Conservation (phyloP, 2,329 filamentous ascomycete species). For the Aspergillus fumigatiaffinis region DNA sequence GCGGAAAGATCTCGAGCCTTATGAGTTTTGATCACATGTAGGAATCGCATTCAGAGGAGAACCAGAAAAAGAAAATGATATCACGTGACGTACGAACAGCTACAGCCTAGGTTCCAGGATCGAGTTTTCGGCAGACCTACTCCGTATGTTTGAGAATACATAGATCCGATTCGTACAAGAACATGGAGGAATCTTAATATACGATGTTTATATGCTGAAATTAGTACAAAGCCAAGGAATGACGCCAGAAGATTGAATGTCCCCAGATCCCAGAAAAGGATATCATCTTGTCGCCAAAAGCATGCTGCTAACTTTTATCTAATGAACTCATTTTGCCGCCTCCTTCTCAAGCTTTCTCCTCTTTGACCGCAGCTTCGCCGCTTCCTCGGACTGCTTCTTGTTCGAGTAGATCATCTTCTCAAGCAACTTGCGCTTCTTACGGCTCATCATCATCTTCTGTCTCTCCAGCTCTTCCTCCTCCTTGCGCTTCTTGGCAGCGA, state of each 20-base stretch:
- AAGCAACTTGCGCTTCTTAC: conserved; percentile 94
- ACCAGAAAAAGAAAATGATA: conserved; percentile 5
- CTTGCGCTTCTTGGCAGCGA: conserved; percentile 59
- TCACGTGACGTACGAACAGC: conserved; percentile 8
- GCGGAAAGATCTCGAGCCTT: not conserved
- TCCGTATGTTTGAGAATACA: not conserved
- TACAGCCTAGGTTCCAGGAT: not conserved
- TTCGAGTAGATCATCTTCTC: conserved; percentile 98
- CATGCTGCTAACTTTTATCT: conserved; percentile 20
- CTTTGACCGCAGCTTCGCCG: conserved; percentile 82
- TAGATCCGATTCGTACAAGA: not conserved
- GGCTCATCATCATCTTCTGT: conserved; percentile 96
- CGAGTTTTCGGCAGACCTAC: not conserved
- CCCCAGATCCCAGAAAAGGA: conserved; percentile 18
- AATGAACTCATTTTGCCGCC: conserved; percentile 22
- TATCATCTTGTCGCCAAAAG: conserved; percentile 21
- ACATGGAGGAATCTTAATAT: not conserved
- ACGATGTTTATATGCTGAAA: not conserved
- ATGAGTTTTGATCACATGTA: not conserved
- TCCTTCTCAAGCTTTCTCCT: conserved; percentile 78
- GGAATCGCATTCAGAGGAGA: not conserved
- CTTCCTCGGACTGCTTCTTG: conserved; percentile 86
- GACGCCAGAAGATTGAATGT: conserved; percentile 15
- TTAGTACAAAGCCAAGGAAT: conserved; percentile 4
- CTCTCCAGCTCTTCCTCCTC: conserved; percentile 87